Conservation (phyloP, 495 filamentous ascomycete genomes). For the Umbilicaria muhlenbergii region DNA sequence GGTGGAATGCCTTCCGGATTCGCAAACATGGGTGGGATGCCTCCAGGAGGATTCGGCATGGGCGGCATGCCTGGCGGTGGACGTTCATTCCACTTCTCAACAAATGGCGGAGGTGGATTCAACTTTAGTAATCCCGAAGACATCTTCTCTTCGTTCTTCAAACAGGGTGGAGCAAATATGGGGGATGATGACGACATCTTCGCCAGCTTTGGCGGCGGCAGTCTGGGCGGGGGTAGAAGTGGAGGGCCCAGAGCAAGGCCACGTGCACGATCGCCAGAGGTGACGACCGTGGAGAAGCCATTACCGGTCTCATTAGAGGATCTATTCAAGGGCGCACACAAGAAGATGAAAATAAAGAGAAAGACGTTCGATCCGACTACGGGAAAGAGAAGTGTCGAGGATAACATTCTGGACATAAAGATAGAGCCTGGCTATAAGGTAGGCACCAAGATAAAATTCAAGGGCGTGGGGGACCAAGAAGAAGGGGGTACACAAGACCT, state of each 20-base stretch:
- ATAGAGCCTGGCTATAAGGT: slow-evolving; percentile 92
- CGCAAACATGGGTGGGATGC: slow-evolving; percentile 35
- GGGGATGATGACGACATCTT: slow-evolving; percentile 41
- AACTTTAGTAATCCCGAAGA: slow-evolving; percentile 67
- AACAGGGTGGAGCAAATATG: slow-evolving; percentile 31
- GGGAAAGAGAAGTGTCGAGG: slow-evolving; percentile 70
- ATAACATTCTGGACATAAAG: slow-evolving; percentile 79
- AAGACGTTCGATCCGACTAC: slow-evolving; percentile 73
- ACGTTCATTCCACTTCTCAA: slow-evolving; percentile 63
- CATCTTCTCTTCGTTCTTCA: slow-evolving; percentile 72
- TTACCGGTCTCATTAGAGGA: slow-evolving; percentile 75
- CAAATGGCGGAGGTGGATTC: slow-evolving; percentile 49
- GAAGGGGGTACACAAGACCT: slow-evolving; percentile 95
- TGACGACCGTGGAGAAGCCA: slow-evolving; percentile 76
- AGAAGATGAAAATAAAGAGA: slow-evolving; percentile 95
- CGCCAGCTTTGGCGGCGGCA: slow-evolving; percentile 26
- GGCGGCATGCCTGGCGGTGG: slow-evolving; percentile 35
- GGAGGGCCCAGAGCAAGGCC: slow-evolving; percentile 23
- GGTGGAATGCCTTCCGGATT: slow-evolving; percentile 25
- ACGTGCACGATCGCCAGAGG: slow-evolving; percentile 57
- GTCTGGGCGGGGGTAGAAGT: slow-evolving; percentile 23
- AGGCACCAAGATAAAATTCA: slow-evolving; percentile 94
- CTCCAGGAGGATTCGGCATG: slow-evolving; percentile 34
- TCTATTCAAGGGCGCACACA: slow-evolving; percentile 64
- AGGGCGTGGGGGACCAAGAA: slow-evolving; percentile 88